Conservation (phyloP, 495 filamentous ascomycete species). For the Mycothermus thermophilus region DNA sequence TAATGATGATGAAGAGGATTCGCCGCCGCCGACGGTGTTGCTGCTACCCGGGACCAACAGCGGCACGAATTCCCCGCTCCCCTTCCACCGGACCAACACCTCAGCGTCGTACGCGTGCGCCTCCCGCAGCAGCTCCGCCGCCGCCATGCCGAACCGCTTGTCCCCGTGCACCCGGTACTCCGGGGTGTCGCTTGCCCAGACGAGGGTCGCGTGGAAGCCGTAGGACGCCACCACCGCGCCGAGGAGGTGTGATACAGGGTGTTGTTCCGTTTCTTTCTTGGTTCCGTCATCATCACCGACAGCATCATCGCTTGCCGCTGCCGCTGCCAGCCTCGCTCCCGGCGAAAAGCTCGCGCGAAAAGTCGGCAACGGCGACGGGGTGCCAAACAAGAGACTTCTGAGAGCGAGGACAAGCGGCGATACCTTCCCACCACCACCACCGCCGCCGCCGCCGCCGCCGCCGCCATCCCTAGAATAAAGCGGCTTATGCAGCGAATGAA, state of each 20-base stretch:
- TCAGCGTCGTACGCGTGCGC: conserved; percentile 56
- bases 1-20: too few species aligned
- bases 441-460: too few species aligned
- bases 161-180: conserved; percentile 61
- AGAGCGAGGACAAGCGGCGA: conserved; percentile 36
- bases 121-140: conserved; percentile 49
- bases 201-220: conserved; percentile 74
- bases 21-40: neutral
- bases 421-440: too few species aligned
- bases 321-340: conserved; percentile 41
- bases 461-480: conserved; percentile 5
- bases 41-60: neutral
- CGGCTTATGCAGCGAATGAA: conserved; percentile 46
- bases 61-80: neutral
- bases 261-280: neutral
- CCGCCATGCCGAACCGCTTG: conserved; percentile 72
- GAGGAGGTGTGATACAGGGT: conserved; percentile 29
- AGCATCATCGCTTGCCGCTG: conserved; percentile 14
- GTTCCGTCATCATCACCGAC: too few species aligned
- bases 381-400: conserved; percentile 43
- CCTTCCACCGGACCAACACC: conserved; percentile 26
- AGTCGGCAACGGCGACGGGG: conserved; percentile 30
- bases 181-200: conserved; percentile 73
- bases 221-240: conserved; percentile 80
- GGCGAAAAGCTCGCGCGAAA: conserved; percentile 56